Evolutionary conservation across 2,329 filamentous ascomycete genomes (phyloP).

Genomic region (Volutella citrinella): DNA sequence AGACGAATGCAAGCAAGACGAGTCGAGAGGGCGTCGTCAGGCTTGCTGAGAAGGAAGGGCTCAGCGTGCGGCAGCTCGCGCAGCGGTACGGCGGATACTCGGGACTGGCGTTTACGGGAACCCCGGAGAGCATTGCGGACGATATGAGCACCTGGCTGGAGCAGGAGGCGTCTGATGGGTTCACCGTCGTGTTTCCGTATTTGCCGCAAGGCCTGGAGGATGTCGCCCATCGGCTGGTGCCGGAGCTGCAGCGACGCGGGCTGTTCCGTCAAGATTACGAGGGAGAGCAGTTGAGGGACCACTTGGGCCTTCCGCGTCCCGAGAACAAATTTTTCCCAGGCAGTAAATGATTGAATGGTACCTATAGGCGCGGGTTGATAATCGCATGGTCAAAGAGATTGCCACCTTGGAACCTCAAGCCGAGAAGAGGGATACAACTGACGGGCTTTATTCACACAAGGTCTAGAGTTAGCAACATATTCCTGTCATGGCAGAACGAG

Average conservation of each 20-base stretch:
- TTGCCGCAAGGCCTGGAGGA: slow-evolving; percentile 49
- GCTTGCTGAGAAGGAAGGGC: slow-evolving; percentile 40
- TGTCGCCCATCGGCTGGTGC: slow-evolving; percentile 43
- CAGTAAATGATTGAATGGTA: no score
- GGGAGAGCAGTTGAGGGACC: slow-evolving; percentile 50
- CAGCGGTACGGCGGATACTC: slow-evolving; percentile 48
- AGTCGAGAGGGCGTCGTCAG: slow-evolving; percentile 41
- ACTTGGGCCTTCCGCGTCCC: slow-evolving; percentile 50
- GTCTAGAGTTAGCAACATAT: no score
- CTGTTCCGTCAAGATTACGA: slow-evolving; percentile 51
- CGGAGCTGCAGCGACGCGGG: slow-evolving; percentile 48
- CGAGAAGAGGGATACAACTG: no score
- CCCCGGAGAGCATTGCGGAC: slow-evolving; percentile 46
- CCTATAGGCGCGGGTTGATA: no score
- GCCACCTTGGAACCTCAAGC: no score
- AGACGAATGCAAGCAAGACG: slow-evolving; percentile 54
- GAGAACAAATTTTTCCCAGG: slow-evolving; percentile 38
- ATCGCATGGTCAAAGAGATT: no score
- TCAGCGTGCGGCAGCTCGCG: slow-evolving; percentile 51
- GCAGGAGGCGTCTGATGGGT: slow-evolving; percentile 48
- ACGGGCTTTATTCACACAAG: no score
- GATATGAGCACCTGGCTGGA: slow-evolving; percentile 45
- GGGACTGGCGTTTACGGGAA: slow-evolving; percentile 50
- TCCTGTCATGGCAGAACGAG: no score
- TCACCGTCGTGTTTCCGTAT: slow-evolving; percentile 49